Percentiles rank a stretch among this genome's conserved stretches.
These are phyloP conservation scores for Talinum fruticosum DNA, from an alignment of 148 eudicot genomes.

Conservation along the genomic window DNA sequence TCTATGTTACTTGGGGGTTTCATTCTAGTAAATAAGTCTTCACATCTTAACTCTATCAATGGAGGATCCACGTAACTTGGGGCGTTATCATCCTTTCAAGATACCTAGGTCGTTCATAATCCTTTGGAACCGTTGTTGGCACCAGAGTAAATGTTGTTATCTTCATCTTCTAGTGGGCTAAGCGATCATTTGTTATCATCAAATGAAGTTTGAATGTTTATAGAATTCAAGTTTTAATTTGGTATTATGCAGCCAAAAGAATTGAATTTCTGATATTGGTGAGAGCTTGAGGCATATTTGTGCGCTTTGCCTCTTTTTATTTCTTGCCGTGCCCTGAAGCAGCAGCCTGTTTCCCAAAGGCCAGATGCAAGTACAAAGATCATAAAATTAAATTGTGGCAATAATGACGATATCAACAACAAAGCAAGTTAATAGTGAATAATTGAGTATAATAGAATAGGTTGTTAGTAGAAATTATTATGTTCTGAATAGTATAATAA, in stretches of 20 bases:
- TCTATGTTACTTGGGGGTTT: background rate
- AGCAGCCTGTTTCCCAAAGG: background rate
- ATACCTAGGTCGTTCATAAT: constrained; percentile 1
- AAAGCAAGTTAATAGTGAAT: no score
- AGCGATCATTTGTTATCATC: background rate
- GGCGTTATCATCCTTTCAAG: background rate
- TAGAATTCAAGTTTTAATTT: background rate
- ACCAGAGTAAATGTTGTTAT: background rate
- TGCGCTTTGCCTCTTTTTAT: background rate
- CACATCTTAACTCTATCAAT: no score
- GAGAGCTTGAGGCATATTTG: background rate
- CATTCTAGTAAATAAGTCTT: background rate
- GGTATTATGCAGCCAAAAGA: background rate
- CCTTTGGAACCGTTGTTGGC: background rate
- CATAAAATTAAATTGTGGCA: no score
- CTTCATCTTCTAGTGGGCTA: background rate
- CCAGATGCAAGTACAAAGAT: no score
- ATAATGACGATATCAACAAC: no score
- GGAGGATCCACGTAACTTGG: no score
- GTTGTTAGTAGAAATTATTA: background rate
- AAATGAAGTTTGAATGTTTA: background rate
- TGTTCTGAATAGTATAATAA: background rate
- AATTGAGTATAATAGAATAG: background rate
- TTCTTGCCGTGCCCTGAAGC: background rate
- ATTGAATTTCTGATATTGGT: background rate